Evolutionary conservation across 768 basidiomycete species (phyloP), one percentile per base, ranked within the genome.

Genomic region (Galerina sulciceps): DNA sequence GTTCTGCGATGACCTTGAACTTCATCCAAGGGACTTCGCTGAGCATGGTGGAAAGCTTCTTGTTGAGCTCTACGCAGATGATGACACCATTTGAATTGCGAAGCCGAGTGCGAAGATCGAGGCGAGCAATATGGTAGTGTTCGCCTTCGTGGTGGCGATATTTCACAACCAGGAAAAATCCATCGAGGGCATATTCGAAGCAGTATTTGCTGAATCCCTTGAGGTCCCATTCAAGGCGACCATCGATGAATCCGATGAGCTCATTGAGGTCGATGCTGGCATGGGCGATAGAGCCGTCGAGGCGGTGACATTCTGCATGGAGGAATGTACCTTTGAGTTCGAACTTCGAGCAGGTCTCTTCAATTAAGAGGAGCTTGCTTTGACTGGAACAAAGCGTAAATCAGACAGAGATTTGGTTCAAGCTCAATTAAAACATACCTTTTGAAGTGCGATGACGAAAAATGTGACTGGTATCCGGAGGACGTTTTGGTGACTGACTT

Each of bases 21-120:
- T 65, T 66, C 67, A 68, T 66, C 67, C 67, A 68, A 11, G 67
- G 67, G 9, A 68, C 65, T 44, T 66, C 65, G 58, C 66, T 63
- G 38, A 63, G 62, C 62, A 63, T 59, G 44, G 49, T 50, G 11
- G 58, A 59, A 35, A 63, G 53, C 53, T 63, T 63, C 47, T 56
- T 53, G 54, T 63, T 60, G 13, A 59, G 58, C 52, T 63, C 58
- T 37, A 63, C 47, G 52, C 59, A 43, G 42, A 63, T 60, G 42
- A 63, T 37, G 34, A 57, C 55, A 23, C 55, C 62, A 26, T 59
- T 55, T 35, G 52, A 45, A 36, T 57, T 38, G 41, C 62, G 62
- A 23, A 63, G 62, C 23, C 62, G 62, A 15, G 43, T 51, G 46
- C 62, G 62, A 36, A 63, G 55, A 20, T 63, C 62, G 37, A 63